phyloP scores from a whole-genome alignment of 2,329 filamentous ascomycete genomes.

The Arthrobotrys sphaeroides region DNA sequence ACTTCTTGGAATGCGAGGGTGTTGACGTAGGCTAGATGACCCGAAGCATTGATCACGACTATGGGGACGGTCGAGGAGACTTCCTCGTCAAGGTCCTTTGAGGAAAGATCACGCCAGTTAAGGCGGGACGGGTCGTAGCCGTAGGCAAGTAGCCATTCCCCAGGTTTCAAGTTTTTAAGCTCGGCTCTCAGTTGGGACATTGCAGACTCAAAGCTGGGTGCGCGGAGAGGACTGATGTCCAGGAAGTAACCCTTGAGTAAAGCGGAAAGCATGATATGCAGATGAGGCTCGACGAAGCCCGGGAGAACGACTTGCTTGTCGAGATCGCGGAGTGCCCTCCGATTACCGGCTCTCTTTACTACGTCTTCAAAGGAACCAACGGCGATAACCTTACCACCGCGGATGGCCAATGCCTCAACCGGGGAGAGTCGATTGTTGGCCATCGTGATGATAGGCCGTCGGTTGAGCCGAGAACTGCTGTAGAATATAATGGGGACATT shows the following conservation, averaged over 20 bases:
- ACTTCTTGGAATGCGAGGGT: constrained; percentile 20
- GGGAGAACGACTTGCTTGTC: constrained; percentile 29
- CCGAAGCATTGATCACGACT: constrained; percentile 36
- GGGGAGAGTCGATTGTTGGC: constrained; percentile 9
- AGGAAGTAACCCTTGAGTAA: constrained; percentile 39
- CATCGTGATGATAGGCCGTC: constrained; percentile 42
- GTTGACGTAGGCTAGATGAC: constrained; percentile 46
- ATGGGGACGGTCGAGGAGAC: constrained; percentile 36
- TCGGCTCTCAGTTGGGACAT: constrained; percentile 13
- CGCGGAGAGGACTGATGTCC: constrained; percentile 33
- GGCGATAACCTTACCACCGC: constrained; percentile 14
- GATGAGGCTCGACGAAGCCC: constrained; percentile 46
- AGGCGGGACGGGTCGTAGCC: constrained; percentile 47
- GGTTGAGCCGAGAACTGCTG: constrained; percentile 14
- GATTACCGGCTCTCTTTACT: neutral
- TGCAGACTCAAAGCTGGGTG: constrained; percentile 17
- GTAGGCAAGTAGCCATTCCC: constrained; percentile 36
- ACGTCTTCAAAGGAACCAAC: constrained; percentile 21
- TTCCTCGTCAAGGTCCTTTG: constrained; percentile 20
- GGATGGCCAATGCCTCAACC: constrained; percentile 31
- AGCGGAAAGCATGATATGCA: constrained; percentile 42
- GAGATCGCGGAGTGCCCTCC: constrained; percentile 6
- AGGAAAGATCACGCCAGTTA: constrained; percentile 31
- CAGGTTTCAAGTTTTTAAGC: constrained; percentile 7
- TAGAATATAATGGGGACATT: constrained; percentile 30